Percentiles rank a stretch among this genome's conserved stretches.
These are phyloP conservation scores for Geranium brycei DNA, from an alignment of 345 rosid genomes.

Conservation along the genomic window DNA sequence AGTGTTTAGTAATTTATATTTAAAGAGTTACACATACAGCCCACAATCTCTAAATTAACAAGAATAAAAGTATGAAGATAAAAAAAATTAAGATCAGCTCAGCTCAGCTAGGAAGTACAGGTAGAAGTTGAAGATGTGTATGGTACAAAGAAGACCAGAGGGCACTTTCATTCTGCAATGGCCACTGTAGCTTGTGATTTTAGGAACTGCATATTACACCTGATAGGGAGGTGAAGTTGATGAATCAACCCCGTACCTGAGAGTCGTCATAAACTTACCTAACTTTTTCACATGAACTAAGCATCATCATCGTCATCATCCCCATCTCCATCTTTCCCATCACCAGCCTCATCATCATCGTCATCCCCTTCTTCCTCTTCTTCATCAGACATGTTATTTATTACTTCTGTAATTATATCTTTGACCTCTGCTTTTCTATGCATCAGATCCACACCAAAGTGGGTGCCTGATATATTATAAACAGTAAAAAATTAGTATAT, in stretches of 20 bases:
- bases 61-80: not conserved
- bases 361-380: conserved; percentile 55
- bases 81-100: not conserved
- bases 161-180: not conserved
- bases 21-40: not conserved
- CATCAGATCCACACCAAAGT: conserved; percentile 59
- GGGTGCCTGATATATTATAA: conserved; percentile 36
- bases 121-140: not conserved
- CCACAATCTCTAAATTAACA: not conserved
- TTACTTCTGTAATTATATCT: conserved; percentile 76
- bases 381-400: conserved; percentile 78
- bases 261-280: not conserved
- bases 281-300: not conserved
- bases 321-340: conserved; percentile 32
- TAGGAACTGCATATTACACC: not conserved
- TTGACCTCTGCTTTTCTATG: conserved; percentile 87
- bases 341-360: conserved; percentile 27
- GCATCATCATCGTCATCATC: conserved; percentile 19
- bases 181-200: not conserved
- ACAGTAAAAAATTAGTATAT: conserved; percentile 8
- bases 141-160: not conserved
- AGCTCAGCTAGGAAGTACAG: not conserved
- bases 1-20: not conserved
- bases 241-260: not conserved
- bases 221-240: not conserved